phyloP scores from a whole-genome alignment of 2,329 filamentous ascomycete species.

The Fusarium penzigii region DNA sequence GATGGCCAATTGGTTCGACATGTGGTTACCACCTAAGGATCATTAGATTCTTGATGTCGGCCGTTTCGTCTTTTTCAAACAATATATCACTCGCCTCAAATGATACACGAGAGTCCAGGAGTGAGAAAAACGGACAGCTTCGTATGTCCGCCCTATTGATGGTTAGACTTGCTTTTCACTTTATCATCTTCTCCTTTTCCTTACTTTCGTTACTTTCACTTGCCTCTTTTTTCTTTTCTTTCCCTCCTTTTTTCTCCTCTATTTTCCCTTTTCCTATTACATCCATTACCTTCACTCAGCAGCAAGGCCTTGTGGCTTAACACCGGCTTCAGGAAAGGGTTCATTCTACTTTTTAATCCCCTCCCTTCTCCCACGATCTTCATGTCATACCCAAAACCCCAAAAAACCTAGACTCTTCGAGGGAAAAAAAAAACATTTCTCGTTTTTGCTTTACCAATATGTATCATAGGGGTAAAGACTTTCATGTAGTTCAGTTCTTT shows the following conservation, averaged over 20 bases:
- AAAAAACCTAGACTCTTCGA: too few relatives aligned
- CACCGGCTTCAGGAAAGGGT: too few relatives aligned
- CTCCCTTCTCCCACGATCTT: too few relatives aligned
- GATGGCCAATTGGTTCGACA: slow-evolving; percentile 30
- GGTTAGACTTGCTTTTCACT: not conserved
- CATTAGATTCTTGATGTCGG: not conserved
- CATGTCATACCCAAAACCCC: too few relatives aligned
- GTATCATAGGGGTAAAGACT: too few relatives aligned
- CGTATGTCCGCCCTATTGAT: not conserved
- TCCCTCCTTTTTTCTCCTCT: not conserved
- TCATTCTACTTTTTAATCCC: too few relatives aligned
- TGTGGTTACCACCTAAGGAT: slow-evolving; percentile 27
- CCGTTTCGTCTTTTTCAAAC: not conserved
- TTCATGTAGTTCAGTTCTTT: not conserved
- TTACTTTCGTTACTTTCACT: not conserved
- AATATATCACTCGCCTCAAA: not conserved
- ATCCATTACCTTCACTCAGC: not conserved
- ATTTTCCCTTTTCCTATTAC: not conserved
- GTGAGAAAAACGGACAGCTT: too few relatives aligned
- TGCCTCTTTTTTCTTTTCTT: not conserved
- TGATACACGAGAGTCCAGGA: not conserved
- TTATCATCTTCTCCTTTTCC: not conserved
- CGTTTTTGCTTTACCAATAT: too few relatives aligned
- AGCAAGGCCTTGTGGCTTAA: too few relatives aligned
- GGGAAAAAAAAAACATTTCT: too few relatives aligned